A percentile compares a stretch with the other conserved stretches of the same genome.
Evolutionary conservation across 495 filamentous ascomycete species (phyloP).

Genomic region (Penicillium steckii): DNA sequence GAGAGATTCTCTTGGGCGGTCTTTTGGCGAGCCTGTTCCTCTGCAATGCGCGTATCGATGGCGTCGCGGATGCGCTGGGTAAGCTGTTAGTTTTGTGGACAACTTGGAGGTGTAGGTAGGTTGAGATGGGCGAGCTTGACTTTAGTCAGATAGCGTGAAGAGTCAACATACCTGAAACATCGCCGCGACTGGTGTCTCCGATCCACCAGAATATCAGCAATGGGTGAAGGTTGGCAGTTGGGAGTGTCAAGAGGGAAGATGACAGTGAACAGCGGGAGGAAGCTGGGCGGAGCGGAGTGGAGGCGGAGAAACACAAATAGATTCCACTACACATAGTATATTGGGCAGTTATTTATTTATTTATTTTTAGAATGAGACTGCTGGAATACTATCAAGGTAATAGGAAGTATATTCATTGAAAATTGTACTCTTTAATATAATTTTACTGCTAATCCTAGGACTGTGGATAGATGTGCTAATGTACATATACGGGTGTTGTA

Average conservation of each 20-base stretch:
- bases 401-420: no score
- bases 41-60: constrained; percentile 81
- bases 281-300: constrained; percentile 9
- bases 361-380: no score
- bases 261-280: no score
- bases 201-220: constrained; percentile 24
- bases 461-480: no score
- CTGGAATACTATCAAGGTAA: no score
- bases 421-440: no score
- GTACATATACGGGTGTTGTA: no score
- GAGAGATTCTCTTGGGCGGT: constrained; percentile 49
- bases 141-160: not conserved
- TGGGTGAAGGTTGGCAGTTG: constrained; percentile 18
- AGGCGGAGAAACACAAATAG: not conserved
- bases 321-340: no score
- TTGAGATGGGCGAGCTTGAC: not conserved
- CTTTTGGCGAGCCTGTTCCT: constrained; percentile 81
- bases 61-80: constrained; percentile 77
- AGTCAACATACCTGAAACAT: constrained; percentile 47
- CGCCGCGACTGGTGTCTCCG: constrained; percentile 37
- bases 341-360: no score
- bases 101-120: not conserved
- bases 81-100: constrained; percentile 6
- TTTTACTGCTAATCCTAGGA: no score
- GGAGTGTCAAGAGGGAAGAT: constrained; percentile 10